Conservation (phyloP, 1,284 basidiomycete genomes). For the Trametes versicolor region DNA sequence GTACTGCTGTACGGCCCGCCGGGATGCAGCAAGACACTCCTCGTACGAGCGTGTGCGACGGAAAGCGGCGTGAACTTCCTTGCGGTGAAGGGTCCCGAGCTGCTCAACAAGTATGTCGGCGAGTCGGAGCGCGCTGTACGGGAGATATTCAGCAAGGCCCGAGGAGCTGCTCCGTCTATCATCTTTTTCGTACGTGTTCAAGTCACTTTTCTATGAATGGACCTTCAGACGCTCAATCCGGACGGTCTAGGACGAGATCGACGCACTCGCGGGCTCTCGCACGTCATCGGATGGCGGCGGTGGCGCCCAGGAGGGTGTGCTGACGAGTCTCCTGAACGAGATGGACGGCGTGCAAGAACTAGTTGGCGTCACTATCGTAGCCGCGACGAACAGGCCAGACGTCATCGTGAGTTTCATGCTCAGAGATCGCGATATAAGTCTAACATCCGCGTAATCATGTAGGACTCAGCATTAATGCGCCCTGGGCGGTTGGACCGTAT, state of each 20-base stretch:
- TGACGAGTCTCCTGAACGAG: slow-evolving; percentile 95
- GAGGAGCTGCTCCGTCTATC: slow-evolving; percentile 93
- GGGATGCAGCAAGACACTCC: slow-evolving; percentile 96
- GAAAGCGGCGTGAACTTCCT: slow-evolving; percentile 98
- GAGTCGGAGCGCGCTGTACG: slow-evolving; percentile 96
- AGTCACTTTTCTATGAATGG: neutral
- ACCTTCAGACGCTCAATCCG: too few species aligned
- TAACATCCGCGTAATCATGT: neutral
- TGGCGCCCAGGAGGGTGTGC: slow-evolving; percentile 84
- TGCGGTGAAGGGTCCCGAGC: slow-evolving; percentile 98
- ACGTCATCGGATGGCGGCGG: slow-evolving; percentile 66
- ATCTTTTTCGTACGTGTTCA: slow-evolving; percentile 87
- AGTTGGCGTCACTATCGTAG: slow-evolving; percentile 92
- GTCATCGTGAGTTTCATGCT: slow-evolving; percentile 71
- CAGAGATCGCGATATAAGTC: neutral
- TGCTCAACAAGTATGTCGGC: slow-evolving; percentile 97
- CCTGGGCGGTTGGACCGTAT: slow-evolving; percentile 97
- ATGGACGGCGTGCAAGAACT: slow-evolving; percentile 99
- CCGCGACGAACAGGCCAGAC: slow-evolving; percentile 96
- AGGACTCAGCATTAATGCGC: slow-evolving; percentile 96
- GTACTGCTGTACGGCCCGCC: slow-evolving; percentile 97
- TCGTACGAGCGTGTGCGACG: slow-evolving; percentile 93
- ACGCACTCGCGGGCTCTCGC: slow-evolving; percentile 89
- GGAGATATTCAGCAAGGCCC: slow-evolving; percentile 95
- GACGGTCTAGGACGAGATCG: slow-evolving; percentile 88